These are phyloP conservation scores for Colletotrichum orchidophilum DNA, from an alignment of 2,329 filamentous ascomycete species.

Conservation along the genomic window DNA sequence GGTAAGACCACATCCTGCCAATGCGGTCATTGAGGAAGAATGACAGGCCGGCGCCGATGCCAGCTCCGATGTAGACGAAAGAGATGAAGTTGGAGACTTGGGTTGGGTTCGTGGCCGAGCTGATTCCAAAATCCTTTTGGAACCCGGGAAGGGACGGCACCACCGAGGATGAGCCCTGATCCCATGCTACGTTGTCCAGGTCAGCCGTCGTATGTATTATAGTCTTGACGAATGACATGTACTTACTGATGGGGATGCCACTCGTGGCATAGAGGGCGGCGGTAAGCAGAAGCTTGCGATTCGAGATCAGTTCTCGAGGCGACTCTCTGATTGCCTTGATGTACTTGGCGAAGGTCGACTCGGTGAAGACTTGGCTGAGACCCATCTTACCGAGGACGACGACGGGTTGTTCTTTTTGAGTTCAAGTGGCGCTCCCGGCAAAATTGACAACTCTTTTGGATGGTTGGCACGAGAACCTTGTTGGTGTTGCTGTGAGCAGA, in stretches of 20 bases:
- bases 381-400: neutral
- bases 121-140: conserved; percentile 45
- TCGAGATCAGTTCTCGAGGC: conserved; percentile 36
- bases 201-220: neutral
- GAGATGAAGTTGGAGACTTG: conserved; percentile 47
- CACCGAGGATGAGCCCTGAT: conserved; percentile 33
- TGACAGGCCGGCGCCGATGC: conserved; percentile 39
- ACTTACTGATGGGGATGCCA: conserved; percentile 32
- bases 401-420: neutral
- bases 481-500: neutral
- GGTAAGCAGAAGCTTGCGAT: conserved; percentile 29
- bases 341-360: conserved; percentile 32
- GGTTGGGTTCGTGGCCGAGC: conserved; percentile 31
- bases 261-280: conserved; percentile 35
- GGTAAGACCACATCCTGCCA: conserved; percentile 50
- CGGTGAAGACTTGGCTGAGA: conserved; percentile 5
- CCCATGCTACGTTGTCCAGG: neutral
- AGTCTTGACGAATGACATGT: neutral
- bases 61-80: conserved; percentile 41
- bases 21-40: conserved; percentile 54
- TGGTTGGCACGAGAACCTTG: neutral
- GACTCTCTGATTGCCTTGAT: conserved; percentile 28
- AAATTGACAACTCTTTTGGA: neutral
- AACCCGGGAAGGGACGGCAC: conserved; percentile 47
- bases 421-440: neutral